Evolutionary conservation across 225 moss, liverwort and hornwort species (phyloP).

Genomic region (Pseudoscleropodium purum): DNA sequence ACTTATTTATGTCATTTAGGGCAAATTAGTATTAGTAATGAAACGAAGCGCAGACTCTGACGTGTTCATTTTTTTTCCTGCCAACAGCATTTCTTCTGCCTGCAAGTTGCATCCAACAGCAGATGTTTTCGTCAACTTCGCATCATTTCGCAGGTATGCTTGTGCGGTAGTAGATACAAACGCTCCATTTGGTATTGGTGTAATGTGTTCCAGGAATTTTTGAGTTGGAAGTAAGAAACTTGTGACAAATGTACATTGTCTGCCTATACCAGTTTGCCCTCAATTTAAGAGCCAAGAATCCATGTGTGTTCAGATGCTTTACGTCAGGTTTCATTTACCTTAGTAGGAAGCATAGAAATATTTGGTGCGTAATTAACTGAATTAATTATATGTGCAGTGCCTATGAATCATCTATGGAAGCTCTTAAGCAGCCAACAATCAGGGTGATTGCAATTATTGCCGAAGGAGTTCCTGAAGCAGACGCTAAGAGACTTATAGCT

Average conservation of each 20-base stretch:
- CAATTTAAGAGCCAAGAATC: neutral
- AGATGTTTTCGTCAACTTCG: conserved; percentile 98
- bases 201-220: neutral
- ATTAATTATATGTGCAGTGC: conserved; percentile 25
- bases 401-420: conserved; percentile 85
- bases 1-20: neutral
- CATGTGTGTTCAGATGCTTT: neutral
- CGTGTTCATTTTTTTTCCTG: neutral
- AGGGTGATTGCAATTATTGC: conserved; percentile 91
- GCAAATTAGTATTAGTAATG: neutral
- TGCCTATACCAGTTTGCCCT: neutral
- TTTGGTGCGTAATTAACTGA: neutral
- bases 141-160: conserved; percentile 69
- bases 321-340: neutral
- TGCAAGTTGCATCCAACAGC: conserved; percentile 82
- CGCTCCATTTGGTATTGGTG: neutral
- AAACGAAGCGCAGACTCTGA: neutral
- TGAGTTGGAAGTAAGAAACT: neutral
- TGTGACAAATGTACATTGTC: neutral
- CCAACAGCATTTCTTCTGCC: conserved; percentile 48
- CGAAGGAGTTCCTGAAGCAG: conserved; percentile 87
- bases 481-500: conserved; percentile 81
- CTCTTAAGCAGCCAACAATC: conserved; percentile 75
- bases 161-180: neutral
- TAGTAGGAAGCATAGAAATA: neutral